Evolutionary conservation across 352 stramenopile genomes (phyloP).

Genomic region (Globisporangium emineosum): DNA sequence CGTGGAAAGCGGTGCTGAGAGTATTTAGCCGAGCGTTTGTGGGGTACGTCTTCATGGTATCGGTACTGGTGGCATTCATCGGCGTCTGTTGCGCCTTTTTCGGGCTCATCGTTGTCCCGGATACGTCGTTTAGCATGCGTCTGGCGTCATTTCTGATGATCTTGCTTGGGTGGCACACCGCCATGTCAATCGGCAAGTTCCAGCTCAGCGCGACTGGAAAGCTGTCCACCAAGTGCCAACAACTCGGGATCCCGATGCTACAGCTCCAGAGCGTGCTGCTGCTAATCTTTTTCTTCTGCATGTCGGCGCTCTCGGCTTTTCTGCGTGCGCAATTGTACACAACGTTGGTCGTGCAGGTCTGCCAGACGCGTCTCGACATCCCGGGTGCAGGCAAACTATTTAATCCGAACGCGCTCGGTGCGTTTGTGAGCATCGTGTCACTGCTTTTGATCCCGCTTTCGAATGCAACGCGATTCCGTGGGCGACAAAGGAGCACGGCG

Average conservation of each 20-base stretch:
- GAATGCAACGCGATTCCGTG: slow-evolving; percentile 9
- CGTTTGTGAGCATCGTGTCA: slow-evolving; percentile 19
- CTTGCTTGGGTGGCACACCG: slow-evolving; percentile 44
- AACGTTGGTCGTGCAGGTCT: slow-evolving; percentile 60
- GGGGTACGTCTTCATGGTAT: slow-evolving; percentile 25
- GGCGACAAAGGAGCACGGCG: neutral
- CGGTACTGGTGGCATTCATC: slow-evolving; percentile 27
- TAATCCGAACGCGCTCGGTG: slow-evolving; percentile 37
- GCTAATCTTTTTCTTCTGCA: slow-evolving; percentile 31
- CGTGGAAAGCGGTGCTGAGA: slow-evolving; percentile 19
- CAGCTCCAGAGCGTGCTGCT: slow-evolving; percentile 27
- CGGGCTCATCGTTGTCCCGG: slow-evolving; percentile 22
- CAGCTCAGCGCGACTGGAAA: slow-evolving; percentile 35
- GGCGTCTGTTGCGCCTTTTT: slow-evolving; percentile 28
- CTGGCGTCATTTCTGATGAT: slow-evolving; percentile 44
- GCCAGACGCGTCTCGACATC: slow-evolving; percentile 44
- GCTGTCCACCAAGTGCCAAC: slow-evolving; percentile 30
- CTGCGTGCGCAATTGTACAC: slow-evolving; percentile 72
- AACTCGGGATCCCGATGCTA: slow-evolving; percentile 33
- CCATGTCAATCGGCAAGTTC: slow-evolving; percentile 38
- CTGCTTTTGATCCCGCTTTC: slow-evolving; percentile 18
- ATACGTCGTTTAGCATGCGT: slow-evolving; percentile 31
- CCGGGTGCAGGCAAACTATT: slow-evolving; percentile 27
- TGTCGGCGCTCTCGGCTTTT: slow-evolving; percentile 54
- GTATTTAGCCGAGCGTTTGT: slow-evolving; percentile 27